Evolutionary conservation across 495 filamentous ascomycete species (phyloP).

Genomic region (Xylaria nigripes): DNA sequence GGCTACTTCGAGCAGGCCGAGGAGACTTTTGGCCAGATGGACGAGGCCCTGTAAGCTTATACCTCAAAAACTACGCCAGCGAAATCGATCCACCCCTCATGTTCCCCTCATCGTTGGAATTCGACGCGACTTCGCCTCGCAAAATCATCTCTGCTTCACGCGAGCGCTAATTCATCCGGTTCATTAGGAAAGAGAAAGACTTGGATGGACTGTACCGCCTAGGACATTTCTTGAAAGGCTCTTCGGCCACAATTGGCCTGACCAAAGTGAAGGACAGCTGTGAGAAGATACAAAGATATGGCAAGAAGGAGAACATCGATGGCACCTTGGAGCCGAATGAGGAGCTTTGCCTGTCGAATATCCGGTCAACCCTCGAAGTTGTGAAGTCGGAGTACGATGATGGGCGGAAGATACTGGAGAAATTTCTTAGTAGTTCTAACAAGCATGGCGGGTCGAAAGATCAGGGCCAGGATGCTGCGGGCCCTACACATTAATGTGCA

Average conservation of each 20-base stretch:
- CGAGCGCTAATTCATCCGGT: slow-evolving; percentile 11
- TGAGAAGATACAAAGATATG: slow-evolving; percentile 93
- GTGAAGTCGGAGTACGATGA: slow-evolving; percentile 73
- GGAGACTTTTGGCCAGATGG: slow-evolving; percentile 80
- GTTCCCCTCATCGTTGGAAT: background rate
- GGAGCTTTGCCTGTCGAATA: slow-evolving; percentile 55
- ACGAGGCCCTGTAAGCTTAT: slow-evolving; percentile 63
- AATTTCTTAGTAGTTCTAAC: slow-evolving; percentile 55
- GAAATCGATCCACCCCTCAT: background rate
- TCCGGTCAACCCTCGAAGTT: slow-evolving; percentile 57
- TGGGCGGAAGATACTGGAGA: slow-evolving; percentile 60
- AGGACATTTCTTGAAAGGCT: slow-evolving; percentile 95
- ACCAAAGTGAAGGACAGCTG: slow-evolving; percentile 87
- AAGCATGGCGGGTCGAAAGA: slow-evolving; percentile 11
- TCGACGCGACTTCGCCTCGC: background rate
- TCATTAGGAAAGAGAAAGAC: slow-evolving; percentile 51
- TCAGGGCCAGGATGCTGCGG: slow-evolving; percentile 8
- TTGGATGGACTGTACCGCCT: slow-evolving; percentile 67
- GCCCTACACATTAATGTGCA: slow-evolving; percentile 7
- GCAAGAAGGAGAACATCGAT: slow-evolving; percentile 66
- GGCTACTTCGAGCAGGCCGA: slow-evolving; percentile 92
- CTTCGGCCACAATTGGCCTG: slow-evolving; percentile 91
- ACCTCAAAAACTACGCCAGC: slow-evolving; percentile 3
- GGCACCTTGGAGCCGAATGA: slow-evolving; percentile 60
- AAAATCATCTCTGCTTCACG: background rate